phyloP scores from a whole-genome alignment of 2,329 filamentous ascomycete genomes.

The Beauveria bassiana region DNA sequence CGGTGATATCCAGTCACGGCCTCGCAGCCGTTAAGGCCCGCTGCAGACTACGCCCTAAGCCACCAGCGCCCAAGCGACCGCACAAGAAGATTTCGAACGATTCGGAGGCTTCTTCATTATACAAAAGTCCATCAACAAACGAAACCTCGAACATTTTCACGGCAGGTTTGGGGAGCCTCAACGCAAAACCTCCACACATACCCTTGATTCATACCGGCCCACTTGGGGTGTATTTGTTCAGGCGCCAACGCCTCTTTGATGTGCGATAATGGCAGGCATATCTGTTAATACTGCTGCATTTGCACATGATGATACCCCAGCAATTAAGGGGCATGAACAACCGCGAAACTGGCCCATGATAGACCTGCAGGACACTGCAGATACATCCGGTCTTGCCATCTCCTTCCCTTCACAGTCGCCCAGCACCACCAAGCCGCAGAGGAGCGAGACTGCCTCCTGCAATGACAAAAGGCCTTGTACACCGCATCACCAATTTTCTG shows the following conservation, averaged over 20 bases:
- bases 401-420: background rate
- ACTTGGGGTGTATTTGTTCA: slow-evolving; percentile 5
- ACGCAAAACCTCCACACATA: background rate
- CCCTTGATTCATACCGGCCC: slow-evolving; percentile 9
- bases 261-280: slow-evolving; percentile 7
- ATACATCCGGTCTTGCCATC: background rate
- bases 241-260: background rate
- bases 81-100: background rate
- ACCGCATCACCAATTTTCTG: background rate
- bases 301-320: slow-evolving; percentile 1
- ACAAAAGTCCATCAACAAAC: no score
- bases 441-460: background rate
- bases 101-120: background rate
- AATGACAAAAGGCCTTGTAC: background rate
- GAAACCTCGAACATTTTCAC: no score
- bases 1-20: background rate
- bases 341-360: slow-evolving; percentile 1
- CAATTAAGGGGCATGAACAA: slow-evolving; percentile 8
- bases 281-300: background rate
- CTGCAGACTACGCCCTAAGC: background rate
- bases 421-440: background rate
- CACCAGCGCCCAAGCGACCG: background rate
- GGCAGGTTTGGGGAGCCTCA: background rate
- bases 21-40: background rate
- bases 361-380: background rate